These are phyloP conservation scores for Spinellus fusiger DNA, from an alignment of 192 early-diverging fungal genomes.

Conservation along the genomic window DNA sequence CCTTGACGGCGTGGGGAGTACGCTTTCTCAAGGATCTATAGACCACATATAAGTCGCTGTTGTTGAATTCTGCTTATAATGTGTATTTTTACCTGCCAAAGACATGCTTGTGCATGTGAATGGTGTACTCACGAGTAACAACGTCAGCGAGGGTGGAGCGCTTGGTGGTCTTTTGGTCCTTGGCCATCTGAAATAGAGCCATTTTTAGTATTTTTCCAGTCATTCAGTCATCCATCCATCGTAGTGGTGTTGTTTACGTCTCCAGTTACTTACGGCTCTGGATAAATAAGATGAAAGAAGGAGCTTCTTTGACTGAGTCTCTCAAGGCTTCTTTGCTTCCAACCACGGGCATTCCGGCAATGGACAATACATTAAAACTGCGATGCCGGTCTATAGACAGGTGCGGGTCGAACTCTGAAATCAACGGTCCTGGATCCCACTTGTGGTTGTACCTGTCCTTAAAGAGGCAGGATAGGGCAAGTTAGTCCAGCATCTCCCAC, in stretches of 20 bases:
- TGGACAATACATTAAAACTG: too few species aligned
- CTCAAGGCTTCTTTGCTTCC: background rate
- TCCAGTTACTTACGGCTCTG: background rate
- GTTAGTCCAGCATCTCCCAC: too few species aligned
- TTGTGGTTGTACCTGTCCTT: too few species aligned
- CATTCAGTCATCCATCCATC: background rate
- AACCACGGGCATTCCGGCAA: background rate
- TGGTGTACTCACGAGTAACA: conserved; percentile 98
- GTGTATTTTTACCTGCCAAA: conserved; percentile 54
- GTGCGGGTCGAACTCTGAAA: too few species aligned
- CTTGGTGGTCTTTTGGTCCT: conserved; percentile 44
- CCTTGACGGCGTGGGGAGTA: conserved; percentile 92
- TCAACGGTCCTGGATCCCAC: too few species aligned
- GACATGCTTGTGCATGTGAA: conserved; percentile 97
- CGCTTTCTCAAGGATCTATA: conserved; percentile 89
- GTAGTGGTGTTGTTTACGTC: background rate
- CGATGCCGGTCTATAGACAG: too few species aligned
- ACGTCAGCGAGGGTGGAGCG: conserved; percentile 82
- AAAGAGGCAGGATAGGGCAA: too few species aligned
- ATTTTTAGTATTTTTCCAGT: background rate
- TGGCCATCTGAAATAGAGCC: conserved; percentile 10
- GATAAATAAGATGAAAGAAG: conserved; percentile 1
- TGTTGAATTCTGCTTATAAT: background rate
- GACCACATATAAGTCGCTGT: background rate
- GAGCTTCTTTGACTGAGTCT: background rate